Evolutionary conservation across 352 stramenopile genomes (phyloP).

Genomic region (Salisapilia sapeloensis): DNA sequence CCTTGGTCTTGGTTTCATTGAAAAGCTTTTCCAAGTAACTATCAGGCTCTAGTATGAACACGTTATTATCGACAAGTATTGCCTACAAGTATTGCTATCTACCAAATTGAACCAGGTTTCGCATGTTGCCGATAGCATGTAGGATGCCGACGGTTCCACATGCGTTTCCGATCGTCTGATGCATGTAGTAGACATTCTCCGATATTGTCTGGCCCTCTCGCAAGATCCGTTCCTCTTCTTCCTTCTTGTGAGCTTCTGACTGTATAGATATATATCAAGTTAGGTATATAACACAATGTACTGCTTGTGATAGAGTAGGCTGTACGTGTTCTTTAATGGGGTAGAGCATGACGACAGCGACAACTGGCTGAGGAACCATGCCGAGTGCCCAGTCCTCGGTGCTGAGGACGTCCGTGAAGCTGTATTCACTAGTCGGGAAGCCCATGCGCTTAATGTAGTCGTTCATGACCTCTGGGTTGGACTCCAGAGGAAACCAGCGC

Average conservation of each 20-base stretch:
- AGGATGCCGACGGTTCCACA: constrained; percentile 93
- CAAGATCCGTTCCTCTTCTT: constrained; percentile 53
- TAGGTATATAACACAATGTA: constrained; percentile 1
- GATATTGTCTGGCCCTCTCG: constrained; percentile 57
- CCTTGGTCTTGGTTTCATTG: constrained; percentile 55
- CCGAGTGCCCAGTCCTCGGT: constrained; percentile 93
- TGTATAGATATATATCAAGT: constrained; percentile 6
- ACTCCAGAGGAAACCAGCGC: constrained; percentile 86
- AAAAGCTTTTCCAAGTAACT: constrained; percentile 80
- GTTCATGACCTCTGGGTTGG: constrained; percentile 92
- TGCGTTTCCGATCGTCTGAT: constrained; percentile 94
- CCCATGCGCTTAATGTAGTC: constrained; percentile 89
- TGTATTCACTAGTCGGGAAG: constrained; percentile 69
- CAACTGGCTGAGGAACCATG: constrained; percentile 89
- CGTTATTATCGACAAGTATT: background rate
- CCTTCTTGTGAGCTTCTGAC: constrained; percentile 60
- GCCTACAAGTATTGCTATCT: constrained; percentile 3
- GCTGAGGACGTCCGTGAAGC: constrained; percentile 90
- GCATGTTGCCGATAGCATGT: constrained; percentile 87
- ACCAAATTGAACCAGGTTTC: constrained; percentile 50
- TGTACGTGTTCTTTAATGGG: constrained; percentile 83
- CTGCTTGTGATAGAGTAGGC: no score
- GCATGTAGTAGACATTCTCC: constrained; percentile 79
- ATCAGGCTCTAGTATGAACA: constrained; percentile 15
- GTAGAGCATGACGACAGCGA: constrained; percentile 91